Evolutionary conservation across 1,139 yeast species (phyloP), one percentile per base, ranked within the genome.

Genomic region (Sugiyamaella japonica): DNA sequence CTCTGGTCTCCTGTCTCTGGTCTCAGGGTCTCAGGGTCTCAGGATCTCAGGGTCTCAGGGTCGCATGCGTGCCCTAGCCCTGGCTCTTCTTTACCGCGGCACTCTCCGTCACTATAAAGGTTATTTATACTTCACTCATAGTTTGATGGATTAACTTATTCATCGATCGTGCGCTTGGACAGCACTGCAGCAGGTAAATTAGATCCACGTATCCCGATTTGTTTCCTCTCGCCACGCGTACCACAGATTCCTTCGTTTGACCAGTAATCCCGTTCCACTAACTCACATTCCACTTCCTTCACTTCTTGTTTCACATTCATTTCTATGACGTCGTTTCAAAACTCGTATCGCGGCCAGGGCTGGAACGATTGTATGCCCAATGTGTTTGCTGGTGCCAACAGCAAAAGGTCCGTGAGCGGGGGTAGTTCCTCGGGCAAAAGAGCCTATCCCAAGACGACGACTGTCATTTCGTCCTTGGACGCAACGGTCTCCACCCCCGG

Each of bases 321-420:
- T 42, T 8, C 20, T 12, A 56, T 58, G 50, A 55, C 64, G 8
- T 70, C 73, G 7, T 66, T 68, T 17, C 73, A 70, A 52, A 61
- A 62, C 7, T 54, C 66, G 20, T 70, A 64, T 56, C 54, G 65
- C 7, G 72, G 72, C 54, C 69, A 69, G 53, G 75, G 75, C 48
- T 72, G 75, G 74, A 73, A 73, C 58, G 76, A 72, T 59, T 69
- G 75, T 53, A 62, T 66, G 10, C 71, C 72, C 7, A 58, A 59
- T 8, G 59, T 55, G n/a, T 60, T 60, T 38, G 52, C 57, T 2
- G 50, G 54, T 6, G 57, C 61, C 7, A 47, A 32, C 17, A 25
- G 36, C 32, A 43, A 37, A 34, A 31, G 52, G 37, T 41, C 52
- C 1, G 52, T 32, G 10, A 50, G 44, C 29, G 45, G 48, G 25